A percentile compares a stretch with the other conserved stretches of the same genome.
Evolutionary conservation across 2,329 filamentous ascomycete species (phyloP).

Genomic region (Beauveria sp.): DNA sequence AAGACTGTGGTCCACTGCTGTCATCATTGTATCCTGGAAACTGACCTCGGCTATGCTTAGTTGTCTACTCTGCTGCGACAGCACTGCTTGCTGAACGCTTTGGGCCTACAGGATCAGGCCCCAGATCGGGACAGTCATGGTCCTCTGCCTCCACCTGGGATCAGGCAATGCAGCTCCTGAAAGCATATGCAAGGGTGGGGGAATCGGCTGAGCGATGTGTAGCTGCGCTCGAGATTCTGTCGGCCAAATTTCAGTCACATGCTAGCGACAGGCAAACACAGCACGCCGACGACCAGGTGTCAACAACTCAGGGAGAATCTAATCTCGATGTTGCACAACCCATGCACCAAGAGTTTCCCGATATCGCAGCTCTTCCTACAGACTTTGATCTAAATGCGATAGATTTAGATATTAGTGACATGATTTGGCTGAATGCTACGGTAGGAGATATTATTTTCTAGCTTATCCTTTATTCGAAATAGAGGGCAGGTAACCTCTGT

Average conservation of each 20-base stretch:
- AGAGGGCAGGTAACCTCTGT: neutral
- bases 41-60: neutral
- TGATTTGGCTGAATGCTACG: neutral
- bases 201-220: constrained; percentile 10
- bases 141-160: constrained; percentile 2
- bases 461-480: neutral
- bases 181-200: constrained; percentile 5
- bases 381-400: neutral
- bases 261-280: neutral
- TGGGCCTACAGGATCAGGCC: neutral
- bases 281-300: neutral
- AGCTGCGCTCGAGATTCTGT: constrained; percentile 4
- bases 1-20: neutral
- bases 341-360: neutral
- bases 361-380: neutral
- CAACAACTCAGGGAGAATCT: neutral
- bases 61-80: constrained; percentile 7
- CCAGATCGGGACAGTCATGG: neutral
- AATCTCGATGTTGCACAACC: neutral
- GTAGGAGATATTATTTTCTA: neutral
- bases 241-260: constrained; percentile 1
- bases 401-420: neutral
- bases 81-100: constrained; percentile 3
- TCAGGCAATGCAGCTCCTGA: constrained; percentile 5
- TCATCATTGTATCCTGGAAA: neutral